Base-by-base conservation (phyloP, 1,284 basidiomycete species). In the Pascua sp. region DNA sequence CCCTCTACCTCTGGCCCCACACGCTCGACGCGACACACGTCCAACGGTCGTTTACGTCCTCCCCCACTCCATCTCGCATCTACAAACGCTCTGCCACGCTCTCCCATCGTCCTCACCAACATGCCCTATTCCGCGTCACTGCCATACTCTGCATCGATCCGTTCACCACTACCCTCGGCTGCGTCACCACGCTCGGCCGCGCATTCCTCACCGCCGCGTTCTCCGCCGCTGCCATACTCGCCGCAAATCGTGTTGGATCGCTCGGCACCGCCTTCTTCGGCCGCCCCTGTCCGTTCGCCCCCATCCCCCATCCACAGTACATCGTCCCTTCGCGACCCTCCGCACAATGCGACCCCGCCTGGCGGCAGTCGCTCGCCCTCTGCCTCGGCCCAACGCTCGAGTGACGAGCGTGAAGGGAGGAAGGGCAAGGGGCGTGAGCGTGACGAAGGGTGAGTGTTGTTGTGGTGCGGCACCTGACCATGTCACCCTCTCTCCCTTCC, bases 251-350 rank as follows among this genome's bases (percentile, higher is more conserved):
- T 15, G 8, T 47, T 45, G n/a, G 32, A 38, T 41, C 52, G 37
- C 13, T 13, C 44, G 8, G 8, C 15, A 5, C 11, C 48, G 8
- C 32, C 10, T 17, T n/a, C 51, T 10, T 42, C 36, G 1, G 39
- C 36, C 24, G 17, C 55, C 10, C 24, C 55, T 18, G 2, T 40
- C n/a, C 17, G 47, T 11, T 48, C 54, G 13, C 38, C 50, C 2
- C 18, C 43, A 11, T 44, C 49, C 17, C 53, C 51, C 47, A 32
- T 50, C 43, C 54, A 60, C 64, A 69, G 68, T 43, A 69, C 68
- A 5, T 69, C 69, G 13, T 65, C 65, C 32, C 59, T 69, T 9
- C 61, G 67, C 42, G 68, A 71, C 49, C 67, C 67, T 9, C 64
- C 61, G 11, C 67, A 60, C 39, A 59, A 64, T 44, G 62, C 66